These are phyloP conservation scores for Penstemon newberryi DNA, from an alignment of 257 asterid genomes.

Conservation along the genomic window DNA sequence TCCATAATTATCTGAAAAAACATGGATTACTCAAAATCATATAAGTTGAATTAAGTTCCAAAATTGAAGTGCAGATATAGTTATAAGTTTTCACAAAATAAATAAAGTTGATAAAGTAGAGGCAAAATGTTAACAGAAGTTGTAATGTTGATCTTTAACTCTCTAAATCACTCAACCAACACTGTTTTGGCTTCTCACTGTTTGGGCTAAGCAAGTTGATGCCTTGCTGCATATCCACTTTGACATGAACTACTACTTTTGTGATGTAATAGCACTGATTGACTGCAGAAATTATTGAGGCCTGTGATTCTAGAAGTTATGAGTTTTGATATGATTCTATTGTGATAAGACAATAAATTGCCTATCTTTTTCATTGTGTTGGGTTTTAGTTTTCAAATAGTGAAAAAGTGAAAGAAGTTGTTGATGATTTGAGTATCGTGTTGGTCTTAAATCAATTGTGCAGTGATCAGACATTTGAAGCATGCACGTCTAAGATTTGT, in stretches of 20 bases:
- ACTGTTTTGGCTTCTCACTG: neutral
- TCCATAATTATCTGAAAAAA: neutral
- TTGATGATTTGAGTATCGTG: neutral
- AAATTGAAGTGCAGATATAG: neutral
- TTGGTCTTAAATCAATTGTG: neutral
- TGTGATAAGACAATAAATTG: neutral
- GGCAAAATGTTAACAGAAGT: neutral
- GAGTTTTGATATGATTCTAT: slow-evolving; percentile 4
- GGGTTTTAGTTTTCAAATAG: slow-evolving; percentile 2
- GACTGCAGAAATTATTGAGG: neutral
- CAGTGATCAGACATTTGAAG: neutral
- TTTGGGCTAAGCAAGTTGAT: neutral
- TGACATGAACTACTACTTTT: neutral
- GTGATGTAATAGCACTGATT: neutral
- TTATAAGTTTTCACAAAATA: neutral
- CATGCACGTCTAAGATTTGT: neutral
- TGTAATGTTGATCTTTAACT: neutral
- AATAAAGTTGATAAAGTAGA: neutral
- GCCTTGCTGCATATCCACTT: neutral
- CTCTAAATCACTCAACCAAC: neutral
- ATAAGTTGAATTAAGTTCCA: neutral
- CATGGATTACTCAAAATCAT: neutral
- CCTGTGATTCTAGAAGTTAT: neutral
- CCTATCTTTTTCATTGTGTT: neutral
- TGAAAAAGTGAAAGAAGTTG: neutral